Base-by-base conservation (phyloP, 2,329 filamentous ascomycete species). In the Botrytis aclada region DNA sequence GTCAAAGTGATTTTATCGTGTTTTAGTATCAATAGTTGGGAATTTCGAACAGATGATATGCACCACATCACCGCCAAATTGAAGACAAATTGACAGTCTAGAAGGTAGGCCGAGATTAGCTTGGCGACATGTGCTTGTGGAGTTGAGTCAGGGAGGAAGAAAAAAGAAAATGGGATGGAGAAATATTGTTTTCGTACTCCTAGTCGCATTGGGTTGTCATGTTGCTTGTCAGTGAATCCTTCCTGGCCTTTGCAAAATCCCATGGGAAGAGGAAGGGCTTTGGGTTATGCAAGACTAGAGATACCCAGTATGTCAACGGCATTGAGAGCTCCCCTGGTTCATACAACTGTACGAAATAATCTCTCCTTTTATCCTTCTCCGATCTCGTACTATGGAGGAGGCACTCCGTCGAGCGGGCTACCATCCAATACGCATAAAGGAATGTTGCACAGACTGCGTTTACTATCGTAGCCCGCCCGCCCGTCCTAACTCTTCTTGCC, bases 311-410 rank as follows among this genome's bases (percentile, higher is more conserved):
- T 39, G 32, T 39, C 64, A 67, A 54, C 64, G 45, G 64, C 64
- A 51, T n/a, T 67, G 63, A 47, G 16, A 18, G 32, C 8, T 39
- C 22, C 64, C 45, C 64, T 67, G 32, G 45, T 10, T 54, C 32
- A 54, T 22, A 67, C 29, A 43, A 37, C 63, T 67, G 45, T 54
- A 54, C 64, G 64, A 54, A 54, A 54, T 51, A 29, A 67, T 54
- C 32, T 39, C 64, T 54, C 64, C 45, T 54, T 22, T 54, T 29
- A n/a, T 22, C 64, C 34, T 39, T 51, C 43, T 51, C 45, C 34
- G 32, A 54, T 29, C 45, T 67, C 64, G 39, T 43, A 25, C 39
- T 29, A 9, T 43, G 61, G 10, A 62, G 37, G 34, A 41, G 8
- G 37, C n/a, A 56, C 51, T 56, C 51, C 51, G 51, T 63, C 16